Percentiles rank a stretch among this genome's conserved stretches.
Evolutionary conservation across 331 rosid species (phyloP).

Genomic region (Telfairia occidentalis): DNA sequence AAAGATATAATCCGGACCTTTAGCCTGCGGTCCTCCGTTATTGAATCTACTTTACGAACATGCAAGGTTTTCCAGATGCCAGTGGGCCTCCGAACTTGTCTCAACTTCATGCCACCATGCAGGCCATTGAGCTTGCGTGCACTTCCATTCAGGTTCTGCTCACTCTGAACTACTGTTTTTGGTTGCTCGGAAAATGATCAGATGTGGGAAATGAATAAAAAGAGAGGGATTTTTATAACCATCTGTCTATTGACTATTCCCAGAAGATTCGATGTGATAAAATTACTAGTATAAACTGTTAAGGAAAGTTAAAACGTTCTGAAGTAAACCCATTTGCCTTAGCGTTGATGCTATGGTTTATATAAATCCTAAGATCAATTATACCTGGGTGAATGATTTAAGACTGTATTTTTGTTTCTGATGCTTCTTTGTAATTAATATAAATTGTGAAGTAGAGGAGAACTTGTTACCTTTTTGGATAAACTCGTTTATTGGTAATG

Average conservation of each 20-base stretch:
- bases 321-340: background rate
- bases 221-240: background rate
- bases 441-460: background rate
- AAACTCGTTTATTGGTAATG: background rate
- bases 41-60: constrained; percentile 17
- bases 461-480: background rate
- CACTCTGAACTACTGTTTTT: constrained; percentile 10
- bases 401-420: background rate
- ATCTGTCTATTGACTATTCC: background rate
- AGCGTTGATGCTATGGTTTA: background rate
- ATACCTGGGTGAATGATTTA: background rate
- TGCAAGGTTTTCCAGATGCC: constrained; percentile 52
- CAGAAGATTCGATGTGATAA: background rate
- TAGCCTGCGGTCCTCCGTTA: background rate
- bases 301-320: background rate
- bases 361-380: background rate
- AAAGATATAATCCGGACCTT: background rate
- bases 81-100: constrained; percentile 35
- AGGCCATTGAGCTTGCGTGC: constrained; percentile 72
- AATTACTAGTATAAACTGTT: background rate
- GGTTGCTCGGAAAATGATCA: background rate
- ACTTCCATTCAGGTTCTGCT: constrained; percentile 62
- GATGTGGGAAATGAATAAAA: background rate
- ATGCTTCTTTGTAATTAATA: background rate
- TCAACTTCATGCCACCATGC: constrained; percentile 82